Base-by-base conservation (phyloP, 495 filamentous ascomycete species). In the Tuber brumale region DNA sequence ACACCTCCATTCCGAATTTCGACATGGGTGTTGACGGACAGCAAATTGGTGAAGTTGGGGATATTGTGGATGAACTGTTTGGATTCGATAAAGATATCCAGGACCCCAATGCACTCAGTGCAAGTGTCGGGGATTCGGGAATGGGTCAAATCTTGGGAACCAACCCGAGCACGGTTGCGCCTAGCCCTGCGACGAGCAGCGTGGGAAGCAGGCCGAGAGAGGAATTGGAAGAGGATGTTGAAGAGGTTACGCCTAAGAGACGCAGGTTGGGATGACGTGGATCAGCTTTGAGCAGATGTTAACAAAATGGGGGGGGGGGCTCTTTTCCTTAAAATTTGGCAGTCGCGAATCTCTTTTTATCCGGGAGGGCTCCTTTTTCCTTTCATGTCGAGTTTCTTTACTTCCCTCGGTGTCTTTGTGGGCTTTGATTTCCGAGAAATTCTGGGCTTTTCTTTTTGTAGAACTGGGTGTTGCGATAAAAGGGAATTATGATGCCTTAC, bases 171-270 rank as follows among this genome's bases (percentile, higher is more conserved):
- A 80, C 77, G 14, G 75, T 80, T 75, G 81, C 73, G 37, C 37
- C 77, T 9, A 80, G 75, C n/a, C 80, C 81, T 3, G 69, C 76
- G 27, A 78, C 77, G 31, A 82, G 77, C 44, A 75, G 71, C 0
- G 75, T 51, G 48, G 76, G 66, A 44, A 82, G 77, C 42, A 71
- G 81, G 19, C 72, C 80, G 42, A 77, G 77, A 37, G 80, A 82
- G 37, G 80, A 82, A 16, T n/a, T 76, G 16, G 80, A 79, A 8
- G 80, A 76, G 31, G 81, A 82, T 8, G 72, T 73, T 21, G 75
- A 80, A 37, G 80, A 82, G 44, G 80, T 82, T 14, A 57, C 71
- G 16, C 72, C 72, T n/a, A 82, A 82, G 74, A 82, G 81, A 69
- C 79, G 80, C 72, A 80, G 78, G 70, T 57, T 79, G 21, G 78